Percentiles rank a stretch among this genome's conserved stretches.
phyloP scores from a whole-genome alignment of 345 rosid genomes.

The Isatis tinctoria region DNA sequence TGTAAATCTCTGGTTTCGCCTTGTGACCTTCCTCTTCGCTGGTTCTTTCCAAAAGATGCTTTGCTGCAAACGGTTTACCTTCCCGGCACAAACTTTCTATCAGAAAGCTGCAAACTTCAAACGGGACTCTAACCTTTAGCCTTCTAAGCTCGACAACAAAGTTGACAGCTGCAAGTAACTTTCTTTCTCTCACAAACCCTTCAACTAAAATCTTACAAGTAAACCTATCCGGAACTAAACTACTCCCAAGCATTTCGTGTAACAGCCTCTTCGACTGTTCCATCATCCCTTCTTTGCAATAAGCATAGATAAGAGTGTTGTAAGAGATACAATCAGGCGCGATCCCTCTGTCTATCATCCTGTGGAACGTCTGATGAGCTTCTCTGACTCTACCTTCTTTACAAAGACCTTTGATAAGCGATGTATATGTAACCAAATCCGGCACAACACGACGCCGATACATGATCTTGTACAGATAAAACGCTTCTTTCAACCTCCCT shows the following conservation, averaged over 20 bases:
- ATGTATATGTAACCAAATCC: conserved; percentile 75
- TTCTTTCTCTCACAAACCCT: conserved; percentile 54
- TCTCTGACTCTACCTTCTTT: conserved; percentile 65
- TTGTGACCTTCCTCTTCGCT: conserved; percentile 35
- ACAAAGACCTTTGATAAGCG: conserved; percentile 78
- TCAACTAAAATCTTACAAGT: conserved; percentile 56
- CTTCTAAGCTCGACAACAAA: conserved; percentile 63
- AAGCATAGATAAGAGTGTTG: conserved; percentile 71
- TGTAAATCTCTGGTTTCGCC: conserved; percentile 40
- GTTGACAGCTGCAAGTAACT: conserved; percentile 69
- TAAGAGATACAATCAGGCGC: conserved; percentile 59
- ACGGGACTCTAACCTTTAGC: conserved; percentile 44
- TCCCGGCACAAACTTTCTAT: conserved; percentile 55
- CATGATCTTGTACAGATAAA: conserved; percentile 78
- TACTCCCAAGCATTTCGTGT: conserved; percentile 62
- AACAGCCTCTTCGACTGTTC: conserved; percentile 54
- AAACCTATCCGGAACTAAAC: conserved; percentile 52
- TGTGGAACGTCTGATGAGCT: conserved; percentile 79
- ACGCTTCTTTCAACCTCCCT: conserved; percentile 70
- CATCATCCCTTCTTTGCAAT: conserved; percentile 69
- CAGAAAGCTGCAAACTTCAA: conserved; percentile 47
- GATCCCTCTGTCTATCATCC: conserved; percentile 64
- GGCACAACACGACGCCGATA: conserved; percentile 59
- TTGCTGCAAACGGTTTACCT: conserved; percentile 85
- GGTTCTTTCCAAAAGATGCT: conserved; percentile 51